phyloP scores from a whole-genome alignment of 176 grass and related monocot genomes.

The Stipa capillata region DNA sequence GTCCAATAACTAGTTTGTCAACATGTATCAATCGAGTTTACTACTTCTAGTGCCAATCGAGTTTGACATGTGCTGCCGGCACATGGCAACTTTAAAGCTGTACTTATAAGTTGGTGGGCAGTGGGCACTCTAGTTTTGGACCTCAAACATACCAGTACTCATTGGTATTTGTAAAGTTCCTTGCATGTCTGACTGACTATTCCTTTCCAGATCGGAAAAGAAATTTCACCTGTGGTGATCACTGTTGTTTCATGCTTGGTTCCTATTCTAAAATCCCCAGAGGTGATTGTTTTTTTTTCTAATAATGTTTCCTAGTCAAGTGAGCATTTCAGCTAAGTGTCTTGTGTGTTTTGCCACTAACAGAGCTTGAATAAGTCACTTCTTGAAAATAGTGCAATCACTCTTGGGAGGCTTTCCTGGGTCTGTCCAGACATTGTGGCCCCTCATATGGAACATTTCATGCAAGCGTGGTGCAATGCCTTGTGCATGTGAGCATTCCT shows the following conservation, averaged over 20 bases:
- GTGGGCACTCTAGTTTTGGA: neutral
- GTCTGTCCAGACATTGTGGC: conserved; percentile 87
- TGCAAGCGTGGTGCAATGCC: conserved; percentile 83
- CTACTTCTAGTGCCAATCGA: neutral
- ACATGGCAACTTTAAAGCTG: neutral
- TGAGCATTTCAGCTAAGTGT: conserved; percentile 13
- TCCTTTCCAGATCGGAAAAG: conserved; percentile 63
- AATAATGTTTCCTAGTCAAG: neutral
- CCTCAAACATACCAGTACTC: neutral
- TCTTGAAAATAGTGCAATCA: conserved; percentile 91
- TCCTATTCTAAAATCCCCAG: conserved; percentile 62
- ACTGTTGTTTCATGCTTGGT: conserved; percentile 66
- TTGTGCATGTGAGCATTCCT: conserved; percentile 66
- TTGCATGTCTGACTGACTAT: conserved; percentile 4
- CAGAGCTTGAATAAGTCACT: conserved; percentile 90
- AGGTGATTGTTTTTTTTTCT: conserved; percentile 37
- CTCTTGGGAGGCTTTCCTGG: conserved; percentile 93
- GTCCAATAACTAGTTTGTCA: neutral
- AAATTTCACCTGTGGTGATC: conserved; percentile 78
- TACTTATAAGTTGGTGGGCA: neutral
- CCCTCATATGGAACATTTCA: conserved; percentile 92
- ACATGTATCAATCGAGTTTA: neutral
- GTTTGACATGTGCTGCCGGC: neutral
- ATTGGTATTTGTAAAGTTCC: neutral
- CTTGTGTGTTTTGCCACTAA: neutral